Evolutionary conservation across 2,329 filamentous ascomycete species (phyloP).

Genomic region (Aspergillus latus): DNA sequence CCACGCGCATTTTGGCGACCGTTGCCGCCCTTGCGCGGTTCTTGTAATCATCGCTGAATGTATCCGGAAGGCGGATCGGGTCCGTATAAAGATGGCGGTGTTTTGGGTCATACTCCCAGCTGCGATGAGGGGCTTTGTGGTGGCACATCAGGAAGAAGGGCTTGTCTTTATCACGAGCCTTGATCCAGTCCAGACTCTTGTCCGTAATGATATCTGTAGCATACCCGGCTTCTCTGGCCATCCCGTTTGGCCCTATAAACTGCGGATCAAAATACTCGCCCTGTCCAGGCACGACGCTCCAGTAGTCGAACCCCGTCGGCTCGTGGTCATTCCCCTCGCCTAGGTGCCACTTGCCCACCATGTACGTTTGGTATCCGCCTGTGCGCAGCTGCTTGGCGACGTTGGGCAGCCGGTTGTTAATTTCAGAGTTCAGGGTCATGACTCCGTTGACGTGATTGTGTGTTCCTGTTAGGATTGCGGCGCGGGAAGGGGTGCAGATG

Average conservation of each 20-base stretch:
- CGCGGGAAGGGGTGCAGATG: not conserved
- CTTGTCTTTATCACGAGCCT: slow-evolving; percentile 29
- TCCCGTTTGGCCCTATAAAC: not conserved
- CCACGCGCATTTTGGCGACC: slow-evolving; percentile 54
- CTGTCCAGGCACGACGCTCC: not conserved
- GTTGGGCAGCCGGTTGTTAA: not conserved
- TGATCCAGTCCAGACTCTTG: slow-evolving; percentile 43
- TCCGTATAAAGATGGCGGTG: slow-evolving; percentile 53
- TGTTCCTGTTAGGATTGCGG: not conserved
- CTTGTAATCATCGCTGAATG: slow-evolving; percentile 56
- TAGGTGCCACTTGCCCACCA: not conserved
- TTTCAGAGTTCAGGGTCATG: not conserved
- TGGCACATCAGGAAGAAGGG: slow-evolving; percentile 60
- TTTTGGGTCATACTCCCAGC: slow-evolving; percentile 53
- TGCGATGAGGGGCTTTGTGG: slow-evolving; percentile 56
- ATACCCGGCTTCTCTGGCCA: not conserved
- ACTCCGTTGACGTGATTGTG: not conserved
- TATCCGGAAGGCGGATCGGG: slow-evolving; percentile 50
- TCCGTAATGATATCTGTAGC: not conserved
- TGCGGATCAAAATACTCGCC: not conserved
- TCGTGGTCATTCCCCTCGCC: not conserved
- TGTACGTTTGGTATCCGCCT: not conserved
- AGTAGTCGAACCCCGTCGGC: not conserved
- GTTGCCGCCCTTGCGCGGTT: slow-evolving; percentile 52
- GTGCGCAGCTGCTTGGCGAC: not conserved